These are phyloP conservation scores for Colletotrichum gloeosporioides DNA, from an alignment of 2,329 filamentous ascomycete genomes.

Conservation along the genomic window DNA sequence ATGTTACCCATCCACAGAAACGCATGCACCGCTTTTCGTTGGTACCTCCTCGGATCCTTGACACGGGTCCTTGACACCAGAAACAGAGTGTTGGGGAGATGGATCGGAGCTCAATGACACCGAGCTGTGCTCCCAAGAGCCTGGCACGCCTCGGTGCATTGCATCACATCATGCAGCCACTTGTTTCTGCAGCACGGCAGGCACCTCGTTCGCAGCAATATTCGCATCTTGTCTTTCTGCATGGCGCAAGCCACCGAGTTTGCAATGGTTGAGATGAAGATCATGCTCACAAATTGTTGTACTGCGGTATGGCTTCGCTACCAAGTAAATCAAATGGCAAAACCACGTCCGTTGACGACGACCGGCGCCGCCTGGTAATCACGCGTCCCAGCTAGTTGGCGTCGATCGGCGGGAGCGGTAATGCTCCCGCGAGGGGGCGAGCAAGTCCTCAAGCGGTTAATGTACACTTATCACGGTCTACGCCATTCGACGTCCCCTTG, in stretches of 20 bases:
- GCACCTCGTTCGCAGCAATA: background rate
- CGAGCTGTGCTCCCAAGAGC: background rate
- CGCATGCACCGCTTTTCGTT: background rate
- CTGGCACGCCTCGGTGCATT: background rate
- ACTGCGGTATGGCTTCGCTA: background rate
- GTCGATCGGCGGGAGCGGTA: conserved; percentile 4
- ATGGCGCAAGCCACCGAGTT: background rate
- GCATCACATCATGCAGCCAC: conserved; percentile 5
- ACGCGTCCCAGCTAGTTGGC: background rate
- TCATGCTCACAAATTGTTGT: background rate
- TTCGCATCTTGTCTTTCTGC: background rate
- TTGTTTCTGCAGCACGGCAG: background rate
- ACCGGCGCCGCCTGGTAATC: background rate
- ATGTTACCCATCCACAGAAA: background rate
- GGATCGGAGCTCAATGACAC: background rate
- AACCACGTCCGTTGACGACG: background rate
- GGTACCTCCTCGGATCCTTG: background rate
- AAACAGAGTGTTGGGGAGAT: background rate
- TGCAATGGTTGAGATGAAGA: background rate
- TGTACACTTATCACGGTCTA: background rate
- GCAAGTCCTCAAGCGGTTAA: background rate
- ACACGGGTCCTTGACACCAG: background rate
- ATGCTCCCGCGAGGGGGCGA: background rate
- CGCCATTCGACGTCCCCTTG: background rate
- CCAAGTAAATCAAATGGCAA: background rate